Conservation (phyloP, 805 yeast genomes). For the Hermanozyma aechmeae region DNA sequence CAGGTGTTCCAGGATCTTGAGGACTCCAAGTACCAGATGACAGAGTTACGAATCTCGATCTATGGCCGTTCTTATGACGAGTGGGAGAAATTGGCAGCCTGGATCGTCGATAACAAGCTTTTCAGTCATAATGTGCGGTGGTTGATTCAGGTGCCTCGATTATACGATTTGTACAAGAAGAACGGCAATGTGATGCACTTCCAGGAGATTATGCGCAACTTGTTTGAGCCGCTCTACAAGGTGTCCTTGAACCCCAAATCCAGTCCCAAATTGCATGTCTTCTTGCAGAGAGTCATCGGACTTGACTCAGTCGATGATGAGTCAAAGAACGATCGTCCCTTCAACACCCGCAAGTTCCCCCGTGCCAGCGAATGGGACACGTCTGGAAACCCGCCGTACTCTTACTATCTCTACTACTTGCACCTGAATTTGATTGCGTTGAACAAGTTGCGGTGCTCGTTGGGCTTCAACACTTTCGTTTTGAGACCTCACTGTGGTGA, state of each 20-base stretch:
- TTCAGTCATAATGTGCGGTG: constrained; percentile 93
- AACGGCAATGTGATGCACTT: constrained; percentile 61
- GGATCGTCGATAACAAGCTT: constrained; percentile 91
- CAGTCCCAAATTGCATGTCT: constrained; percentile 86
- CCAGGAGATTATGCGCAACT: constrained; percentile 66
- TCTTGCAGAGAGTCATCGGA: constrained; percentile 90
- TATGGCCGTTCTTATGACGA: constrained; percentile 86
- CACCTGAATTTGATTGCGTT: constrained; percentile 80
- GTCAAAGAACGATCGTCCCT: constrained; percentile 78
- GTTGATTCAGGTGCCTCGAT: constrained; percentile 91
- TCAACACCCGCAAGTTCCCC: constrained; percentile 70
- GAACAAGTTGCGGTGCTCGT: constrained; percentile 69
- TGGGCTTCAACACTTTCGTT: constrained; percentile 84
- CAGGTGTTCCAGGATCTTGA: constrained; percentile 94
- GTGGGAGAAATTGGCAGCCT: constrained; percentile 91
- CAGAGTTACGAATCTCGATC: constrained; percentile 89
- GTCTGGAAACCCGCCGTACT: constrained; percentile 88
- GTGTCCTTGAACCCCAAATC: constrained; percentile 76
- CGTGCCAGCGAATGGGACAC: constrained; percentile 77
- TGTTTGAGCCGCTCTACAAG: constrained; percentile 85
- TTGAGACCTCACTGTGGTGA: constrained; percentile 98
- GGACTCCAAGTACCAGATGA: constrained; percentile 93
- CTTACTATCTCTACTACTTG: constrained; percentile 84
- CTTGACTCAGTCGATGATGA: constrained; percentile 99
- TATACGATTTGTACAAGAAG: constrained; percentile 81